Base-by-base conservation (phyloP, 495 filamentous ascomycete species). In the Xylaria castorea region DNA sequence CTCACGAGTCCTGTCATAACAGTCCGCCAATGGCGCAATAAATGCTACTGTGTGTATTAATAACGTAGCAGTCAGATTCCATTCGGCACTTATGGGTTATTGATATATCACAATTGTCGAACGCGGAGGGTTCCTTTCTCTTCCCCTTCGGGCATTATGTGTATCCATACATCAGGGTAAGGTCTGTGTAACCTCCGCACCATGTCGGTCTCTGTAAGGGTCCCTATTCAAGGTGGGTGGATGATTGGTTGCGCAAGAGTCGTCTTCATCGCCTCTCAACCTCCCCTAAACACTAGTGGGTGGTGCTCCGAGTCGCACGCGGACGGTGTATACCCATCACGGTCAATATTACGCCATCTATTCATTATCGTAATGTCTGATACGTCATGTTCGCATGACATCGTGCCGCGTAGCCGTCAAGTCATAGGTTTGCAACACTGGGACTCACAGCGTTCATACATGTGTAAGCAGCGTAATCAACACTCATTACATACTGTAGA, bases 81-180 rank as follows among this genome's bases (percentile, higher is more conserved):
- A 38, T 51, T 53, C 50, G 50, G 66, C 50, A 68, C 12, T 68
- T 68, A 48, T 40, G 4, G 32, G 48, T 44, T 68, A 12, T 20
- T 68, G 66, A 68, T 57, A n/a, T 68, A 68, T 68, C 66, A 68
- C 50, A 55, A 68, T 55, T 42, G 3, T 27, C 32, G 22, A 40
- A 57, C 30, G 66, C 22, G 34, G 50, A 42, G 22, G 25, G n/a
- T 57, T 68, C 22, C 50, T 57, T 57, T 27, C 50, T 32, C 50
- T 14, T 22, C 50, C 22, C 16, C 34, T 36, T 55, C 50, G 11
- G 36, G 32, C 25, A 51, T 27, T 22, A 20, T 57, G 30, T 51
- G 27, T 51, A 53, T 51, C 30, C 18, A 66, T 66, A 48, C 12
- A 55, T 4, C 51, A 30, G 22, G 27, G 42, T 18, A 25, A 20